Evolutionary conservation across 192 early-diverging fungal genomes (phyloP).

Genomic region (Coemansia sp.): DNA sequence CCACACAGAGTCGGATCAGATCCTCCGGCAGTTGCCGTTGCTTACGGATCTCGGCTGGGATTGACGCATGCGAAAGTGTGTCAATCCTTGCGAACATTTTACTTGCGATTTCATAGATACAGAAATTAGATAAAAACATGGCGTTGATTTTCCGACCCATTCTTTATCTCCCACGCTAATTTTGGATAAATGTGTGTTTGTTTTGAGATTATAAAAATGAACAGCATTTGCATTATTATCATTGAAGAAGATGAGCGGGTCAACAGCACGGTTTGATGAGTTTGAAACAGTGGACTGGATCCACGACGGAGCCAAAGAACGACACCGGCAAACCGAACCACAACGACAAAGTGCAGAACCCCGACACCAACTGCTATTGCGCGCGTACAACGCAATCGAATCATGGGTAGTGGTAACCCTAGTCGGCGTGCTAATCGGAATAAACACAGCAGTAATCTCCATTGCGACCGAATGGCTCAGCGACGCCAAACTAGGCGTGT

Average conservation of each 20-base stretch:
- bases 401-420: constrained; percentile 83
- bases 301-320: constrained; percentile 58
- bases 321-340: constrained; percentile 22
- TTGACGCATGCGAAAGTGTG: constrained; percentile 79
- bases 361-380: constrained; percentile 7
- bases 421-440: constrained; percentile 77
- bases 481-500: constrained; percentile 85
- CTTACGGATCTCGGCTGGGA: constrained; percentile 85
- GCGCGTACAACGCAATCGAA: constrained; percentile 71
- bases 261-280: constrained; percentile 53
- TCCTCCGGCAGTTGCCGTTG: constrained; percentile 93
- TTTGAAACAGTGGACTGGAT: constrained; percentile 71
- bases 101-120: too few species aligned
- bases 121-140: too few species aligned
- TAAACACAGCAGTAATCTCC: constrained; percentile 85
- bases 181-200: too few species aligned
- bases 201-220: too few species aligned
- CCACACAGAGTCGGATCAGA: constrained; percentile 92
- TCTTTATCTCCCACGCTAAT: too few species aligned
- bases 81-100: too few species aligned
- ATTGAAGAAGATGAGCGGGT: constrained; percentile 4
- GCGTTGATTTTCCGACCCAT: too few species aligned
- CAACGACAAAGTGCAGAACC: background rate
- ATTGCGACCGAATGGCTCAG: constrained; percentile 90
- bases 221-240: background rate